Evolutionary conservation across 495 filamentous ascomycete genomes (phyloP).

Genomic region (Mycothermus thermophilus): DNA sequence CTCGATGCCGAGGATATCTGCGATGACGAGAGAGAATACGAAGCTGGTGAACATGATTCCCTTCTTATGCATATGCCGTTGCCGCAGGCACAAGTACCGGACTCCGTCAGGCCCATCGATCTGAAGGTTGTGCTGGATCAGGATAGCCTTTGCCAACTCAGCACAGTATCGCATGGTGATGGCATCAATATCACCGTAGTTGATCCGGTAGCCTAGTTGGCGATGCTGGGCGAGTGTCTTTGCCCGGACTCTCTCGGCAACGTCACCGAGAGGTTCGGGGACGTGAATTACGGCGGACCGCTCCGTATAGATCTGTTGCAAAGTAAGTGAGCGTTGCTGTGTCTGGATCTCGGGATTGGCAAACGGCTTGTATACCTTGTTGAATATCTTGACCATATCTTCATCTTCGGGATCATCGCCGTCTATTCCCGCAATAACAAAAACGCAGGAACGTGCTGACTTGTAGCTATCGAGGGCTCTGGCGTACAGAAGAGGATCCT

Average conservation of each 20-base stretch:
- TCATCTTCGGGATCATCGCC: slow-evolving; percentile 6
- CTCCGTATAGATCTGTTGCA: slow-evolving; percentile 1
- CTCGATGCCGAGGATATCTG: slow-evolving; percentile 6
- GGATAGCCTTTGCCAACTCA: slow-evolving; percentile 2
- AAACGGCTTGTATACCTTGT: not conserved
- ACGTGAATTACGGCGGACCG: slow-evolving; percentile 5
- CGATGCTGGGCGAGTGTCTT: slow-evolving; percentile 3
- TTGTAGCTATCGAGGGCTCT: slow-evolving; percentile 8
- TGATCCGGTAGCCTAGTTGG: not conserved
- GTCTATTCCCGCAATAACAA: slow-evolving; percentile 6
- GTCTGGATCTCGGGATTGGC: not conserved
- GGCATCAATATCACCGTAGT: not conserved
- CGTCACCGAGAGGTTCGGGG: slow-evolving; percentile 3
- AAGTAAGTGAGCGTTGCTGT: not conserved
- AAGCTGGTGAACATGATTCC: slow-evolving; percentile 9
- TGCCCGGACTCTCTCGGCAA: slow-evolving; percentile 5
- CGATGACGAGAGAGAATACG: slow-evolving; percentile 5
- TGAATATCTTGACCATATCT: slow-evolving; percentile 6
- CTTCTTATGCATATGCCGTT: slow-evolving; percentile 9
- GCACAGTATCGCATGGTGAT: slow-evolving; percentile 4
- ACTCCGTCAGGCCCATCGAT: slow-evolving; percentile 1
- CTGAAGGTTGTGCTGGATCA: slow-evolving; percentile 1
- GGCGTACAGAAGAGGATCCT: slow-evolving; percentile 3
- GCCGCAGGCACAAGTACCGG: slow-evolving; percentile 4
- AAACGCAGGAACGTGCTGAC: slow-evolving; percentile 1